Base-by-base conservation (phyloP, 73 alveolate species). In the Paramecium octaurelia region DNA sequence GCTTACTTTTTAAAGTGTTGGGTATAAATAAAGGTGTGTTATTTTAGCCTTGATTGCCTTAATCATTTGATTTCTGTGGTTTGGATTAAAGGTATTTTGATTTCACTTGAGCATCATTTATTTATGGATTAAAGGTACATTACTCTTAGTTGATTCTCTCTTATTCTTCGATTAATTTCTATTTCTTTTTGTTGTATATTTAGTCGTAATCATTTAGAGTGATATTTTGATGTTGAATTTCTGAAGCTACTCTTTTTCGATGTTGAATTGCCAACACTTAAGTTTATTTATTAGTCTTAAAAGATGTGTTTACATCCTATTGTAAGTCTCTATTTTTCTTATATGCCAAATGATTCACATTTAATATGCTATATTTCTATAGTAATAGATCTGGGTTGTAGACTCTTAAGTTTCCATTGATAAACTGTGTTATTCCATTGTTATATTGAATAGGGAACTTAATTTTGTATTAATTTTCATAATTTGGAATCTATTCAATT, bases 231-330 rank as follows among this genome's bases (percentile, higher is more conserved):
- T 29, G 46, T 36, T 29, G 35, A 3, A 38, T 38, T 36, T 75
- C 36, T n/a, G 88, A 75, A 2, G 88, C 88, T 16, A 75, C 46
- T 75, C 88, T 75, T 75, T 35, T 35, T 35, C 88, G 42, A 75
- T 75, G 46, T 20, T 75, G 35, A 9, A 31, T 29, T 35, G 88
- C 88, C 10, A 75, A 36, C 11, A n/a, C 58, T 42, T 75, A 16
- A 12, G 88, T 75, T 75, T 75, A 29, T 75, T 75, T 38, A 21
- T 29, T 35, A 16, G 60, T 42, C 36, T 75, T 35, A 38, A 75
- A 35, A 29, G 60, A 35, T 8, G 38, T 35, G 0, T 75, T 35
- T 18, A 29, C 34, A 35, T 75, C 59, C 7, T 75, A 12, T 3
- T 75, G 3, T 1, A 42, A 42, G 1, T 23, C 34, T 34, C 14